Evolutionary conservation across 169 alveolate genomes (phyloP).

Genomic region (Eimeria falciformis): DNA sequence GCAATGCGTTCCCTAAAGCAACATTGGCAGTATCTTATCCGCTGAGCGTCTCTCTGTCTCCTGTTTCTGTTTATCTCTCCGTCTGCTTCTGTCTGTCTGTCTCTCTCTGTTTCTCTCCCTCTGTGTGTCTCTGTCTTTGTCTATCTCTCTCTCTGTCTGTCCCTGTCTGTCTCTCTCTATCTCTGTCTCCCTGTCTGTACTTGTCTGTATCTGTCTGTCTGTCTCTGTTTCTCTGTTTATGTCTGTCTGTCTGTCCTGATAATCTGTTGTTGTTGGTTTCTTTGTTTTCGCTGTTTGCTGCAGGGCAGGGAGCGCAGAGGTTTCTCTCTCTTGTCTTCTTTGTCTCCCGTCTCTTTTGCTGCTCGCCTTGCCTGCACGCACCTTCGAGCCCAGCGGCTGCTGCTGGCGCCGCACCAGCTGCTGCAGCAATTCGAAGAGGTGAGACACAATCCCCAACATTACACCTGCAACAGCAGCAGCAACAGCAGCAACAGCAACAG

Average conservation of each 20-base stretch:
- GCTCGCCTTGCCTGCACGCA: background rate
- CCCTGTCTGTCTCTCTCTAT: no score
- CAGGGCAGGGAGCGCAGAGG: constrained; percentile 4
- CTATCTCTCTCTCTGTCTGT: no score
- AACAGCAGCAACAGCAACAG: background rate
- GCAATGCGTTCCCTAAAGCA: background rate
- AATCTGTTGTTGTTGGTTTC: background rate
- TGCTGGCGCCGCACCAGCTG: constrained; percentile 33
- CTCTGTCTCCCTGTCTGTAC: no score
- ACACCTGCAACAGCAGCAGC: constrained; percentile 2
- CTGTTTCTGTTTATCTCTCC: background rate
- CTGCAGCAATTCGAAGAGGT: constrained; percentile 10
- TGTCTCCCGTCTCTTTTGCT: constrained; percentile 5
- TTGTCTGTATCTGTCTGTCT: no score
- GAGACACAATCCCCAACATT: no score
- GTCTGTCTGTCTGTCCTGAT: background rate
- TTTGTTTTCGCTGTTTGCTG: background rate
- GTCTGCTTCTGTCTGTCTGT: background rate
- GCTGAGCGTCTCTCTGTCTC: background rate
- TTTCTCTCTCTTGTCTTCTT: background rate
- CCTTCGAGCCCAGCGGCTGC: constrained; percentile 23
- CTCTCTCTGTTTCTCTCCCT: background rate
- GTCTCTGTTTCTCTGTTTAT: background rate
- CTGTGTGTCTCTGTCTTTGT: background rate
- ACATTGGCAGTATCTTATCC: background rate